phyloP scores from a whole-genome alignment of 768 basidiomycete species.

The Psilocybe subaeruginosa region DNA sequence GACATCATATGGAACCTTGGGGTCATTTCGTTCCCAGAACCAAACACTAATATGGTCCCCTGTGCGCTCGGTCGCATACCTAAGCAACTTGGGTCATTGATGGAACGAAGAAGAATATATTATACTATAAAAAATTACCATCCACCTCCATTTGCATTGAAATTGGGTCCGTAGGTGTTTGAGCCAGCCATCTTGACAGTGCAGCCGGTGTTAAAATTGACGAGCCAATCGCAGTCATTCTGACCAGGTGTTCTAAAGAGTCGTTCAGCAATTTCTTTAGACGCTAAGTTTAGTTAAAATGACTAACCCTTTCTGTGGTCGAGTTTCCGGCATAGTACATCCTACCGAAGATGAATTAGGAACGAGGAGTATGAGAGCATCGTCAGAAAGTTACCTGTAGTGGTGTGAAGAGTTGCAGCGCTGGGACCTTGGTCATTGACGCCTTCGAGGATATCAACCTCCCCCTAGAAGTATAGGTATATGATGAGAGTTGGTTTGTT shows the following conservation, averaged over 20 bases:
- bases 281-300: not conserved
- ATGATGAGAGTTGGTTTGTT: too few relatives aligned
- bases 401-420: slow-evolving; percentile 39
- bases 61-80: slow-evolving; percentile 61
- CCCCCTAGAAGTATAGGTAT: slow-evolving; percentile 28
- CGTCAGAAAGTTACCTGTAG: slow-evolving; percentile 43
- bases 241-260: slow-evolving; percentile 11
- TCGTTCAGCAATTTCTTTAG: not conserved
- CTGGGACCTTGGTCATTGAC: slow-evolving; percentile 41
- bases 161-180: slow-evolving; percentile 53
- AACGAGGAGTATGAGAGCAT: not conserved
- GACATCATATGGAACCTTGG: slow-evolving; percentile 44
- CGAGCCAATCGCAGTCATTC: slow-evolving; percentile 18
- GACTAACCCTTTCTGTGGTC: slow-evolving; percentile 44
- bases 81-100: slow-evolving; percentile 17
- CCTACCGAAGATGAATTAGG: slow-evolving; percentile 12
- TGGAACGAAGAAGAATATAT: not conserved
- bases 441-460: slow-evolving; percentile 45
- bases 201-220: slow-evolving; percentile 34
- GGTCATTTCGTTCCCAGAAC: slow-evolving; percentile 60
- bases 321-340: slow-evolving; percentile 24
- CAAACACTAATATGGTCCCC: slow-evolving; percentile 55
- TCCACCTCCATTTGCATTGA: slow-evolving; percentile 61
- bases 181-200: slow-evolving; percentile 40
- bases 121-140: slow-evolving; percentile 39